Percentiles rank a stretch among this genome's conserved stretches.
Conservation (phyloP, 805 yeast genomes). For the Pichia heedii region DNA sequence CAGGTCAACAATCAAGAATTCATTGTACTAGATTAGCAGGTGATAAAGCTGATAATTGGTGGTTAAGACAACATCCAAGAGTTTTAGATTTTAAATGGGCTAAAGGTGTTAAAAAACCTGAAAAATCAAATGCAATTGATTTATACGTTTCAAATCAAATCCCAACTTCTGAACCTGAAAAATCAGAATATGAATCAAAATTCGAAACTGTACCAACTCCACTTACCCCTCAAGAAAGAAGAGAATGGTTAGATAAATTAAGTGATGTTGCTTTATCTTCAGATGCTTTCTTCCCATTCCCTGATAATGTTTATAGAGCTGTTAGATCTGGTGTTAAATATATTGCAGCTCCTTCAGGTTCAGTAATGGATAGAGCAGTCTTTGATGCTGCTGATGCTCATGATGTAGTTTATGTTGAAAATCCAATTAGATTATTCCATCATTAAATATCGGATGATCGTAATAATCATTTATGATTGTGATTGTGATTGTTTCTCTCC, state of each 20-base stretch:
- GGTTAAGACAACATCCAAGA: constrained; percentile 97
- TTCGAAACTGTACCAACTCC: constrained; percentile 80
- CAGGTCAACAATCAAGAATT: constrained; percentile 98
- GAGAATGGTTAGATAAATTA: constrained; percentile 76
- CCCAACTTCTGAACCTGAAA: constrained; percentile 88
- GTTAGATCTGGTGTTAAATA: constrained; percentile 93
- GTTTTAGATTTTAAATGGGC: constrained; percentile 95
- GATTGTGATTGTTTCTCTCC: not conserved
- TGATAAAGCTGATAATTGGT: constrained; percentile 99
- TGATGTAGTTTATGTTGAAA: constrained; percentile 88
- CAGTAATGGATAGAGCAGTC: constrained; percentile 95
- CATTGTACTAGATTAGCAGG: constrained; percentile 99
- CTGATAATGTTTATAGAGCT: constrained; percentile 97
- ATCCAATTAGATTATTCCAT: constrained; percentile 96
- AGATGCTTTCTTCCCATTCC: constrained; percentile 99
- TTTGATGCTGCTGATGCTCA: constrained; percentile 91
- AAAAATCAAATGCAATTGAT: constrained; percentile 96
- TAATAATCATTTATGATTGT: no score
- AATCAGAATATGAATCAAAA: constrained; percentile 83
- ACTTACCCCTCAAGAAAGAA: constrained; percentile 71
- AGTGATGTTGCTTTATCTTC: constrained; percentile 86
- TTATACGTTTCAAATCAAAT: constrained; percentile 85
- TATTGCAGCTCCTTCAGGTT: constrained; percentile 95
- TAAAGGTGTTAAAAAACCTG: constrained; percentile 96
- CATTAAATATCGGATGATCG: no score